Conservation (phyloP, 768 basidiomycete genomes). For the Serendipita sp. region DNA sequence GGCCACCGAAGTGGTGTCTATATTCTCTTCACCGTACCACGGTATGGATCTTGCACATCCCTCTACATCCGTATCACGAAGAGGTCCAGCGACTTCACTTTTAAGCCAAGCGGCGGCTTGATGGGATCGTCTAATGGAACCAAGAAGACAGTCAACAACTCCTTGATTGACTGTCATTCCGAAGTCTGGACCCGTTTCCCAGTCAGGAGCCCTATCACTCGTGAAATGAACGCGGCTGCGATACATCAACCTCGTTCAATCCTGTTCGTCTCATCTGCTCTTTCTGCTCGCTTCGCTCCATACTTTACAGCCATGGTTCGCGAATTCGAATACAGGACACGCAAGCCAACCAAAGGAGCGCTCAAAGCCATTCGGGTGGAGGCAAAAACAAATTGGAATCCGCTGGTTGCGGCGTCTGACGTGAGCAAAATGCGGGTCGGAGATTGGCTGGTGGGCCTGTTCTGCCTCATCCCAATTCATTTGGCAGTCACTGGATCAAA, state of each 20-base stretch:
- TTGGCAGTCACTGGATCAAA: constrained; percentile 44
- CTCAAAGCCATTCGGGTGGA: background rate
- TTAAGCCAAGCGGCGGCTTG: background rate
- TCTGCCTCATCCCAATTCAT: constrained; percentile 50
- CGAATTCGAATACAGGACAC: background rate
- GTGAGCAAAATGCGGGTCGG: constrained; percentile 25
- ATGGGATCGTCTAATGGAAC: background rate
- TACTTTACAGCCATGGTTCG: background rate
- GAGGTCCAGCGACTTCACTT: background rate
- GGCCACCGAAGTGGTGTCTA: background rate
- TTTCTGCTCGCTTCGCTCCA: background rate
- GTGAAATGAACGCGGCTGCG: background rate
- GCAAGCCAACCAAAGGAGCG: background rate
- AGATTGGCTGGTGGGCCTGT: constrained; percentile 44
- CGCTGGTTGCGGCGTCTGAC: background rate
- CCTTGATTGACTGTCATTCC: background rate
- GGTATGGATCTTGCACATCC: background rate
- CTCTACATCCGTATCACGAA: background rate
- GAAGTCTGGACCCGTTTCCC: background rate
- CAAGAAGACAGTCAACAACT: background rate
- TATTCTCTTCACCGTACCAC: background rate
- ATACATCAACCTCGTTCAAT: background rate
- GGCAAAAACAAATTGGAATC: background rate
- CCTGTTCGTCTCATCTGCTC: background rate
- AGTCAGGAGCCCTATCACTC: background rate